phyloP scores from a whole-genome alignment of 164 flowering plant species.

The Vitis riparia region DNA sequence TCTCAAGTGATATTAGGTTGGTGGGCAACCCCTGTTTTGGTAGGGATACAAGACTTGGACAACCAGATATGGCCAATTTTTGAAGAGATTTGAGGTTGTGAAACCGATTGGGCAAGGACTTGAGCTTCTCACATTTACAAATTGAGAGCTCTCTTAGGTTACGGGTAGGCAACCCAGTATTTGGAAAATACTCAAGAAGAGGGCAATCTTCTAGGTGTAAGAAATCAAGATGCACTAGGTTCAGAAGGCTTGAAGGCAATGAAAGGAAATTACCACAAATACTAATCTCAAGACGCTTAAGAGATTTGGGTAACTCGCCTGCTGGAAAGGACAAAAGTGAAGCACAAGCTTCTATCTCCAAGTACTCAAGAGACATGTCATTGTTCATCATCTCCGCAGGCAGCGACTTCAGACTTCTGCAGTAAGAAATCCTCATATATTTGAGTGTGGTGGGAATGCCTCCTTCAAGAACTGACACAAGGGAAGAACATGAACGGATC shows the following conservation, averaged over 20 bases:
- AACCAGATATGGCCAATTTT: neutral
- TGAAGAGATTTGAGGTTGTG: conserved; percentile 3
- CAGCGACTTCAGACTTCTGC: conserved; percentile 8
- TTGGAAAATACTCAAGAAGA: conserved; percentile 6
- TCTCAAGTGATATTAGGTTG: conserved; percentile 4
- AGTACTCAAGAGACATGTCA: conserved; percentile 2
- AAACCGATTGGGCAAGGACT: conserved; percentile 4
- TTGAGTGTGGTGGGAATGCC: conserved; percentile 10
- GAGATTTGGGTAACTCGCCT: conserved; percentile 12
- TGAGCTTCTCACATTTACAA: conserved; percentile 12
- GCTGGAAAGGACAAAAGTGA: conserved; percentile 15
- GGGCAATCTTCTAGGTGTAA: neutral
- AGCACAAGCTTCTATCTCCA: conserved; percentile 17
- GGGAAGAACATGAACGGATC: neutral
- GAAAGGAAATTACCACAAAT: conserved; percentile 12
- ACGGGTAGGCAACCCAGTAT: conserved; percentile 3
- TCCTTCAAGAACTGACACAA: conserved; percentile 1
- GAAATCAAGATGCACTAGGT: neutral
- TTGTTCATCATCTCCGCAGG: conserved; percentile 12
- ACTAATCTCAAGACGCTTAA: neutral
- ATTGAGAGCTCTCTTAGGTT: conserved; percentile 6
- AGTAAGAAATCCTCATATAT: neutral
- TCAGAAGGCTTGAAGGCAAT: conserved; percentile 5
- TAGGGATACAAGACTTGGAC: conserved; percentile 8
- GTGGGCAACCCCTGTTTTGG: conserved; percentile 15